Conservation (phyloP, 768 basidiomycete genomes). For the Rhizopogon vesiculosus region DNA sequence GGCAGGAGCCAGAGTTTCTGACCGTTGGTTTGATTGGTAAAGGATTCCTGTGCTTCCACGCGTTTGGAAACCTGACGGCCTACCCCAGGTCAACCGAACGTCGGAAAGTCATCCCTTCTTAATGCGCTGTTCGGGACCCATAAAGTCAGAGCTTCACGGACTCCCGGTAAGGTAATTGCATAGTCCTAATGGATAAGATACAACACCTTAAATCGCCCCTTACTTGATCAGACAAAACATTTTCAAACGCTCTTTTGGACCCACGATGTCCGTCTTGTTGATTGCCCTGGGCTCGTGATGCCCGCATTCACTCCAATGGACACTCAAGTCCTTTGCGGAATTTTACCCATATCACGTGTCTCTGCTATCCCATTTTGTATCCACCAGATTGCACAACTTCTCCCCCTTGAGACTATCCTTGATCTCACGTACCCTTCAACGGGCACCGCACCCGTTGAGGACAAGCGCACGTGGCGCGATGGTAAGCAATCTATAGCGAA, state of each 20-base stretch:
- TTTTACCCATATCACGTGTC: slow-evolving; percentile 77
- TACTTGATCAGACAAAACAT: slow-evolving; percentile 71
- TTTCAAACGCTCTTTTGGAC: slow-evolving; percentile 94
- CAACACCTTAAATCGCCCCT: not conserved
- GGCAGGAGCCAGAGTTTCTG: slow-evolving; percentile 51
- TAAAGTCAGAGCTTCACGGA: slow-evolving; percentile 79
- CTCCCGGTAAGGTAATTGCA: slow-evolving; percentile 71
- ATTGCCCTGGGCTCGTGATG: slow-evolving; percentile 94
- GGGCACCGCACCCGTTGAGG: slow-evolving; percentile 31
- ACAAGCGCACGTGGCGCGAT: slow-evolving; percentile 79
- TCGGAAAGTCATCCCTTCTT: slow-evolving; percentile 89
- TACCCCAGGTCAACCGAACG: slow-evolving; percentile 80
- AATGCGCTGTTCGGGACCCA: slow-evolving; percentile 84
- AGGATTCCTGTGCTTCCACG: slow-evolving; percentile 1
- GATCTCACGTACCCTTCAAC: slow-evolving; percentile 48
- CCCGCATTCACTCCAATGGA: slow-evolving; percentile 82
- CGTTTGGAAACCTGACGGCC: not conserved
- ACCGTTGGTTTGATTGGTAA: slow-evolving; percentile 81
- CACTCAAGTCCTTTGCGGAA: slow-evolving; percentile 66
- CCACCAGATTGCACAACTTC: slow-evolving; percentile 55
- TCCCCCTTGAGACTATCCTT: slow-evolving; percentile 77
- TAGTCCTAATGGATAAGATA: not conserved
- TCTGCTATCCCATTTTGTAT: slow-evolving; percentile 83
- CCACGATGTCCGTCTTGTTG: slow-evolving; percentile 79
- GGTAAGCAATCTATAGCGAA: slow-evolving; percentile 26